These are phyloP conservation scores for Cinnamomum chago DNA, from an alignment of 164 flowering plant species.

Conservation along the genomic window DNA sequence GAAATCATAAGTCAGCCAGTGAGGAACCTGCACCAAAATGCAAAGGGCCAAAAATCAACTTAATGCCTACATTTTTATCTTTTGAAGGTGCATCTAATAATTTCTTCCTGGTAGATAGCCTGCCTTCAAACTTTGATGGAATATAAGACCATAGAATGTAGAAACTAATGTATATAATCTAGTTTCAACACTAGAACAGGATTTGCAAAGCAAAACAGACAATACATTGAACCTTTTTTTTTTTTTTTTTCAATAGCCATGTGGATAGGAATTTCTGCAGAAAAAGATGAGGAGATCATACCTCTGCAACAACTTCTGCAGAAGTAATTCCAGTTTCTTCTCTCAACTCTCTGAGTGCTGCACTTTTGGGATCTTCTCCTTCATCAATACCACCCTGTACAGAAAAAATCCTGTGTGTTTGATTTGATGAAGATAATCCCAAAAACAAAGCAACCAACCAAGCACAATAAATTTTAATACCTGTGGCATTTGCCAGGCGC, in stretches of 20 bases:
- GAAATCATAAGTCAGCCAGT: slow-evolving; percentile 92
- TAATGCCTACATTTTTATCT: neutral
- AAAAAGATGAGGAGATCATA: slow-evolving; percentile 14
- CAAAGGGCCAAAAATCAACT: neutral
- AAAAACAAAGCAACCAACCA: neutral
- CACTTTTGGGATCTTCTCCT: slow-evolving; percentile 68
- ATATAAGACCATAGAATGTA: neutral
- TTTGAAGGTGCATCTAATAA: neutral
- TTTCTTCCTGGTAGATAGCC: neutral
- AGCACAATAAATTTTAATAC: slow-evolving; percentile 20
- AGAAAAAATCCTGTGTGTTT: neutral
- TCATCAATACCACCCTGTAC: slow-evolving; percentile 78
- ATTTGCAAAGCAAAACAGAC: neutral
- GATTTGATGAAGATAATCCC: no score
- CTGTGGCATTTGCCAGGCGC: slow-evolving; percentile 95
- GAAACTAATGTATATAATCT: neutral
- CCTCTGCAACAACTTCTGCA: slow-evolving; percentile 73
- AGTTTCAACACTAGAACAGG: neutral
- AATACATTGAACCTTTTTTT: neutral
- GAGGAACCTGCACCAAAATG: slow-evolving; percentile 56
- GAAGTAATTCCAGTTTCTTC: slow-evolving; percentile 92
- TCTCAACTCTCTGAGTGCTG: slow-evolving; percentile 77
- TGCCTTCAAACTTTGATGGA: neutral
- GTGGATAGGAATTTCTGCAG: no score
- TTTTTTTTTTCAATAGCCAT: neutral